Conservation (phyloP, 495 filamentous ascomycete genomes). For the Penicillium coffeae region DNA sequence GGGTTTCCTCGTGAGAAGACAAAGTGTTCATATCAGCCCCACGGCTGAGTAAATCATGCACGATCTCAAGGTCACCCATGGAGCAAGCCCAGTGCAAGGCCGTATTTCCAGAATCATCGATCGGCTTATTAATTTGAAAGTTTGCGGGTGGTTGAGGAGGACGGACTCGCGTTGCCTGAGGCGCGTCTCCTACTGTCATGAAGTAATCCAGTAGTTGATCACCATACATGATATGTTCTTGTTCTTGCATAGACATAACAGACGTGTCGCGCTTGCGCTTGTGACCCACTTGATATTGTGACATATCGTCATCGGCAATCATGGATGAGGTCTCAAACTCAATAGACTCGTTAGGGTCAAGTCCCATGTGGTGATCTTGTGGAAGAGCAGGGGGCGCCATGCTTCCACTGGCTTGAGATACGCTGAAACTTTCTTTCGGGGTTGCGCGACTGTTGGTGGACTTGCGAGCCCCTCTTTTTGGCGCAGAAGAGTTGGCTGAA, state of each 20-base stretch:
- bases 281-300: conserved; percentile 61
- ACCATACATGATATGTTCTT: conserved; percentile 82
- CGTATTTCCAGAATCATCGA: conserved; percentile 84
- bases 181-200: conserved; percentile 69
- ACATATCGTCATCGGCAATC: conserved; percentile 73
- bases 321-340: conserved; percentile 79
- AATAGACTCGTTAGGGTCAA: conserved; percentile 70
- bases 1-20: conserved; percentile 83
- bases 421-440: conserved; percentile 34
- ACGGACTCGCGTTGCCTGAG: conserved; percentile 50
- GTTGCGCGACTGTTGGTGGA: conserved; percentile 17
- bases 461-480: conserved; percentile 58
- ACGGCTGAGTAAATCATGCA: conserved; percentile 75
- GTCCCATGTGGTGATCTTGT: conserved; percentile 53
- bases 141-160: conserved; percentile 75
- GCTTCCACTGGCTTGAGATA: conserved; percentile 37
- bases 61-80: conserved; percentile 95
- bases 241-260: conserved; percentile 64
- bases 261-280: conserved; percentile 70
- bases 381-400: conserved; percentile 45
- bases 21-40: conserved; percentile 61
- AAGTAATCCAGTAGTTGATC: conserved; percentile 95
- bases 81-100: conserved; percentile 94
- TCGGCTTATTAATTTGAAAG: conserved; percentile 81
- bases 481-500: conserved; percentile 48